Evolutionary conservation across 2,329 filamentous ascomycete species (phyloP), one percentile per base, ranked within the genome.

Genomic region (Cytospora leucostoma): DNA sequence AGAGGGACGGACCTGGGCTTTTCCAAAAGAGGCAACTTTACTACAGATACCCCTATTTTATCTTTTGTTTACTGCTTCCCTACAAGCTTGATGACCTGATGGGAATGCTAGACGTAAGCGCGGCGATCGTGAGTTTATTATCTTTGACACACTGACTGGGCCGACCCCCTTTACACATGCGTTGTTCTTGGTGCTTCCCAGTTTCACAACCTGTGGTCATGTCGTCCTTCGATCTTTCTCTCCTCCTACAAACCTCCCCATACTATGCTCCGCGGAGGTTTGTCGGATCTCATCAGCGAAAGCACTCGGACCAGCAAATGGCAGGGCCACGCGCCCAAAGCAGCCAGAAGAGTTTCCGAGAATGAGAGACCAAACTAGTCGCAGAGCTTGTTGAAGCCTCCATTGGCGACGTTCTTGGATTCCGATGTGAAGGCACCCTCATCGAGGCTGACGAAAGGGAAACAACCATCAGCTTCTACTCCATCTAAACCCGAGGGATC

Each of bases 351-450:
- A 10, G 3, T 7, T 4, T 7, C 8, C 7, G 38, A 44, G 21
- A 61, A 19, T 7, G 51, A 3, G 27, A 33, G 15, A 7, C 7
- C 6, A 32, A 44, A 32, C 33, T 59, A n/a, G 34, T 55, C 44
- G 61, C 72, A 74, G 5, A 72, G 58, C 59, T 65, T 67, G 56
- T 73, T 68, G 57, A 70, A 74, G 1, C 67, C 72, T 33, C 71
- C 71, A 19, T 62, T 64, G 15, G 67, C 64, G 17, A 70, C 65
- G 17, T 68, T 71, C 33, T 52, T 63, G 17, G 63, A 67, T 12
- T 63, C 44, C 37, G 57, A 44, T 8, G 68, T 64, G 38, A 71
- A 71, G 13, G 62, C 62, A n/a, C 65, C 66, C 6, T 60, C 15
- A 13, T 68, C 65, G 47, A 72, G 62, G 15, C 71, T 73, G 53